phyloP scores from a whole-genome alignment of 495 filamentous ascomycete genomes.

The Xylaria nigripes region DNA sequence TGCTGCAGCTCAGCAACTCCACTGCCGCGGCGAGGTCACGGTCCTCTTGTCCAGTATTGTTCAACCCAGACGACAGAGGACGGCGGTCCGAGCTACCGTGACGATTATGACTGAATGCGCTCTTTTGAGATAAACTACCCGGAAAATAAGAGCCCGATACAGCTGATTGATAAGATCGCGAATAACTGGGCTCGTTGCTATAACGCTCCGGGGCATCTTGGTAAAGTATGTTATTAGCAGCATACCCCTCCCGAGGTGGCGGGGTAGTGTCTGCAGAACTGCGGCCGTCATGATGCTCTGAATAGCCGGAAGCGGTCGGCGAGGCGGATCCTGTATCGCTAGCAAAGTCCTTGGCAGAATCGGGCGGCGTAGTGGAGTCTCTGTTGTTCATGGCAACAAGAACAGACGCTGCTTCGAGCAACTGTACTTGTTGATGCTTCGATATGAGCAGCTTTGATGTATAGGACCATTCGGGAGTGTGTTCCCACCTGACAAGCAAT shows the following conservation, averaged over 20 bases:
- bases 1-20: slow-evolving; percentile 81
- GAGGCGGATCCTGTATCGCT: slow-evolving; percentile 79
- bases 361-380: slow-evolving; percentile 46
- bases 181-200: slow-evolving; percentile 62
- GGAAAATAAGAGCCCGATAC: slow-evolving; percentile 46
- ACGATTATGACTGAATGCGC: slow-evolving; percentile 48
- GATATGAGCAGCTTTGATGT: slow-evolving; percentile 98
- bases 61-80: slow-evolving; percentile 53
- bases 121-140: slow-evolving; percentile 40
- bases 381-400: slow-evolving; percentile 80
- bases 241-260: slow-evolving; percentile 51
- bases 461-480: slow-evolving; percentile 95
- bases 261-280: slow-evolving; percentile 66
- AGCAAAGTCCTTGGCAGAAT: slow-evolving; percentile 53
- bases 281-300: slow-evolving; percentile 59
- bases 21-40: slow-evolving; percentile 82
- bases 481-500: slow-evolving; percentile 80
- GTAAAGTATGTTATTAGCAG: slow-evolving; percentile 32
- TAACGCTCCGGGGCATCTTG: slow-evolving; percentile 48
- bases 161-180: slow-evolving; percentile 78
- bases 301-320: slow-evolving; percentile 68
- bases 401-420: slow-evolving; percentile 92
- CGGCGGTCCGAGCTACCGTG: slow-evolving; percentile 48
- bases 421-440: slow-evolving; percentile 98
- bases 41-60: slow-evolving; percentile 61